phyloP scores from a whole-genome alignment of 495 filamentous ascomycete species.

The Aspergillus sclerotiicarbonarius region DNA sequence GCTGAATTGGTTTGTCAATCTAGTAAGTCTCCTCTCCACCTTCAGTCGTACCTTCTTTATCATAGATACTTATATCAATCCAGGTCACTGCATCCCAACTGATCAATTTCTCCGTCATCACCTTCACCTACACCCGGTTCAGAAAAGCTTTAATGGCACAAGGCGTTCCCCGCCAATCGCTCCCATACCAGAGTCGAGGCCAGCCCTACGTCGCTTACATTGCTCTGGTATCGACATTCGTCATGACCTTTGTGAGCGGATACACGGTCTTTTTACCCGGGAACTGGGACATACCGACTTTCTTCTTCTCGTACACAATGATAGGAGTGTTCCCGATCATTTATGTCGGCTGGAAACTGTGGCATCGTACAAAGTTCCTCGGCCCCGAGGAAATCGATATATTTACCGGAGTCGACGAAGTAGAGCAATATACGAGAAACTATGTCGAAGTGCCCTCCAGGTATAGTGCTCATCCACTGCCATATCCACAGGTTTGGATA shows the following conservation, averaged over 20 bases:
- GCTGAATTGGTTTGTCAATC: constrained; percentile 70
- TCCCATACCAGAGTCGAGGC: constrained; percentile 64
- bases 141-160: constrained; percentile 66
- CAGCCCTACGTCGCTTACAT: constrained; percentile 74
- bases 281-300: constrained; percentile 68
- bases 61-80: background rate
- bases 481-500: background rate
- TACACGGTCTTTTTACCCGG: constrained; percentile 75
- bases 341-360: constrained; percentile 67
- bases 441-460: constrained; percentile 57
- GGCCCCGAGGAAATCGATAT: constrained; percentile 63
- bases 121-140: constrained; percentile 72
- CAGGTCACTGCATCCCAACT: constrained; percentile 67
- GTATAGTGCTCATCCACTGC: constrained; percentile 41
- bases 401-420: constrained; percentile 60
- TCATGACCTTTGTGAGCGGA: constrained; percentile 74
- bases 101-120: constrained; percentile 72
- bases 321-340: constrained; percentile 64
- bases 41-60: background rate
- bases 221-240: constrained; percentile 55
- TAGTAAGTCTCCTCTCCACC: constrained; percentile 41
- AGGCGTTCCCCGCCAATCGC: constrained; percentile 56
- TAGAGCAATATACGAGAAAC: constrained; percentile 70
- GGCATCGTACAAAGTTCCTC: constrained; percentile 59
- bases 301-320: constrained; percentile 78